Evolutionary conservation across 1,139 yeast species (phyloP).

Genomic region (Barnettozyma hawaiiensis): DNA sequence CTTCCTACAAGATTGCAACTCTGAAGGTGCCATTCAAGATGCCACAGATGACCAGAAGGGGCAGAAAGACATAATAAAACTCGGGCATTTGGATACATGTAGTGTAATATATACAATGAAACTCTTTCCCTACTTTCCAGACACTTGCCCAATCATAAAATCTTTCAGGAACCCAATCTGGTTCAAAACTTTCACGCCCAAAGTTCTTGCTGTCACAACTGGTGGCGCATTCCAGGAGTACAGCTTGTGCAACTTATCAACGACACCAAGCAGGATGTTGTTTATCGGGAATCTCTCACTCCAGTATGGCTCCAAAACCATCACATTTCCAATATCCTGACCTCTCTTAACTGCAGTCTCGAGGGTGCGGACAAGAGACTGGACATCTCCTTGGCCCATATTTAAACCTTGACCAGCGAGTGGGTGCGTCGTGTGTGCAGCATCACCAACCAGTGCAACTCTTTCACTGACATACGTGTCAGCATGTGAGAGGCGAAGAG

Average conservation of each 20-base stretch:
- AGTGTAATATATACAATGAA: no score
- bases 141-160: constrained; percentile 44
- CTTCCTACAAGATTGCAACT: constrained; percentile 70
- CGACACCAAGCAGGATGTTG: constrained; percentile 77
- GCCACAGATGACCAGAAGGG: constrained; percentile 77
- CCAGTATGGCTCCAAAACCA: constrained; percentile 83
- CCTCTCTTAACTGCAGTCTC: constrained; percentile 74
- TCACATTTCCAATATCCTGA: constrained; percentile 77
- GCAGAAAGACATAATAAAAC: constrained; percentile 34
- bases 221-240: constrained; percentile 74
- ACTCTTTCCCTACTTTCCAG: constrained; percentile 29
- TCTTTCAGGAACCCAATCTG: constrained; percentile 57
- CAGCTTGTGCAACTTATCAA: constrained; percentile 86
- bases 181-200: constrained; percentile 71
- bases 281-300: constrained; percentile 74
- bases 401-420: constrained; percentile 97
- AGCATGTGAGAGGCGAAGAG: constrained; percentile 83
- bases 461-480: constrained; percentile 82
- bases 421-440: constrained; percentile 97
- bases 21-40: constrained; percentile 85
- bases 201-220: constrained; percentile 64
- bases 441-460: constrained; percentile 92
- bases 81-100: not conserved
- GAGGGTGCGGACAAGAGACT: constrained; percentile 59
- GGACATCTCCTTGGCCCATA: constrained; percentile 97